Conservation (phyloP, 495 filamentous ascomycete genomes). For the Aspergillus indologenus region DNA sequence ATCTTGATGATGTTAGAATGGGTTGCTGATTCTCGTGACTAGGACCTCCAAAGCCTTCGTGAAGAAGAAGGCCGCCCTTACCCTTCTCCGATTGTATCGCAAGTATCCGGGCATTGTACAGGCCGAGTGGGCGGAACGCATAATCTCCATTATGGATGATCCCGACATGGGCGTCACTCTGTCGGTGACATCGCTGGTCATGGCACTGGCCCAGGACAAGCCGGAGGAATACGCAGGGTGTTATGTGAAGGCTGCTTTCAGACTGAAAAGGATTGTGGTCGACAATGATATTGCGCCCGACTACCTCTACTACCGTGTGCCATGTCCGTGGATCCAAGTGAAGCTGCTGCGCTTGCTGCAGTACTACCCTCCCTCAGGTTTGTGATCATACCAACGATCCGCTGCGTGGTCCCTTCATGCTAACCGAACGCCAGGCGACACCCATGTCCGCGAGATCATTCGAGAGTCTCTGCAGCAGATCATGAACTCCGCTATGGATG, state of each 20-base stretch:
- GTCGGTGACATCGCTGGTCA: constrained; percentile 93
- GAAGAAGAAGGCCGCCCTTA: constrained; percentile 98
- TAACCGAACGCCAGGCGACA: constrained; percentile 64
- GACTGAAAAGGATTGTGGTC: constrained; percentile 83
- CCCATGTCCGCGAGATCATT: constrained; percentile 85
- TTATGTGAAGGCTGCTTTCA: constrained; percentile 87
- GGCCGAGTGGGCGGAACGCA: constrained; percentile 93
- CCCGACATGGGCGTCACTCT: constrained; percentile 90
- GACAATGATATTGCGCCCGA: constrained; percentile 83
- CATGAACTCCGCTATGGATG: constrained; percentile 83
- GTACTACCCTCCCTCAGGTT: constrained; percentile 95
- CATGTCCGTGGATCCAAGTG: constrained; percentile 97
- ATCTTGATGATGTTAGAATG: neutral
- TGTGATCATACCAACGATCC: constrained; percentile 20
- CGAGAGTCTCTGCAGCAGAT: constrained; percentile 88
- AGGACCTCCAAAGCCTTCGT: constrained; percentile 97
- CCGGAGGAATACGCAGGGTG: constrained; percentile 89
- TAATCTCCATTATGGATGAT: constrained; percentile 98
- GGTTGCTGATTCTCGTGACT: constrained; percentile 18
- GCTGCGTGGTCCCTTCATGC: neutral
- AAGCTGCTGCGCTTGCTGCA: constrained; percentile 89
- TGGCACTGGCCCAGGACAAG: constrained; percentile 92
- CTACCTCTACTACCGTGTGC: constrained; percentile 98
- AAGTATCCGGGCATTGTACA: constrained; percentile 92
- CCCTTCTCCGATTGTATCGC: constrained; percentile 90